phyloP scores from a whole-genome alignment of 106 monocot genomes.

The Allium cepa region DNA sequence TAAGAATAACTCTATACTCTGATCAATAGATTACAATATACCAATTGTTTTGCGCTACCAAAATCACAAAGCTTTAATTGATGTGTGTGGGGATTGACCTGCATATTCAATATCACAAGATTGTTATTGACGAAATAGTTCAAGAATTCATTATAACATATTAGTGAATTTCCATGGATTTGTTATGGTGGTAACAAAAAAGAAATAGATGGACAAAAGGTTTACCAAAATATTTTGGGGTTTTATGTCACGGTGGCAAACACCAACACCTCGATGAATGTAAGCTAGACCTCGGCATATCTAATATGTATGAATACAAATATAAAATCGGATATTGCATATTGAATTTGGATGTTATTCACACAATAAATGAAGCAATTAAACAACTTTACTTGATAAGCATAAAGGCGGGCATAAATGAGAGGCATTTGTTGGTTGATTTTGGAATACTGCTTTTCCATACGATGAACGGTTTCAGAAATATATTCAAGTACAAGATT shows the following conservation, averaged over 20 bases:
- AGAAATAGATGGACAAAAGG: background rate
- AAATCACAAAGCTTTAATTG: conserved; percentile 78
- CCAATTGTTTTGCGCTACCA: conserved; percentile 71
- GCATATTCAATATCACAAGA: conserved; percentile 6
- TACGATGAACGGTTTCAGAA: conserved; percentile 46
- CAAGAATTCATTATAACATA: background rate
- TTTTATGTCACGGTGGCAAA: conserved; percentile 76
- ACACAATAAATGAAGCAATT: background rate
- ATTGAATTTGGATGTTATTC: too few relatives aligned
- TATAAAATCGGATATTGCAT: background rate
- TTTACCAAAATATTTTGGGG: conserved; percentile 75
- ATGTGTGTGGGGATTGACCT: conserved; percentile 64
- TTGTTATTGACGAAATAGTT: background rate
- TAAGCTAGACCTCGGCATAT: conserved; percentile 65
- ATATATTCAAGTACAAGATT: conserved; percentile 72
- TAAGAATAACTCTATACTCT: too few relatives aligned
- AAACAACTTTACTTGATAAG: conserved; percentile 41
- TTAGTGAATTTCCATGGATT: background rate
- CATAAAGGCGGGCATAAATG: conserved; percentile 51
- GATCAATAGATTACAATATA: conserved; percentile 9
- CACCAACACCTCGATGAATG: conserved; percentile 47
- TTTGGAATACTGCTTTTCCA: conserved; percentile 29
- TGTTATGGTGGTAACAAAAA: background rate
- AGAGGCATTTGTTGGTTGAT: conserved; percentile 53
- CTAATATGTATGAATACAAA: conserved; percentile 14